Evolutionary conservation across 2,329 filamentous ascomycete species (phyloP).

Genomic region (Exophiala sp.): DNA sequence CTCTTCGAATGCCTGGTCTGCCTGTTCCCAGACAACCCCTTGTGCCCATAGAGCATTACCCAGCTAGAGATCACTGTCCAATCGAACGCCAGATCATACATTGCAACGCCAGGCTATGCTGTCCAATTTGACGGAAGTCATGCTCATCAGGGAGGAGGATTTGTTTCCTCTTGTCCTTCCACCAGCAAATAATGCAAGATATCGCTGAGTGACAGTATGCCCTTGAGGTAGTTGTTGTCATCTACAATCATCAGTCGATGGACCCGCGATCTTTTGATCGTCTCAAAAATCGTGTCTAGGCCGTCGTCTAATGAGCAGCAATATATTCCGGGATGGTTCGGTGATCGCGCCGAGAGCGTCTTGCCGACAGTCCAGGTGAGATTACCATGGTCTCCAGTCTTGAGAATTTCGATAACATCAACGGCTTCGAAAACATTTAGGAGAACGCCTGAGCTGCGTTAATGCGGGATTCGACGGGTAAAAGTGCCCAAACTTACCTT

Average conservation of each 20-base stretch:
- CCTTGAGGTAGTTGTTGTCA: slow-evolving; percentile 76
- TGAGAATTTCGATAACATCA: slow-evolving; percentile 93
- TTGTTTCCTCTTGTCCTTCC: slow-evolving; percentile 55
- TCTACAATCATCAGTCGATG: slow-evolving; percentile 91
- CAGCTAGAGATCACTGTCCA: neutral
- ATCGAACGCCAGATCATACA: neutral
- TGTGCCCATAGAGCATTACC: neutral
- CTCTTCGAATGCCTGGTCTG: too few relatives aligned
- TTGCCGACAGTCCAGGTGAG: slow-evolving; percentile 80
- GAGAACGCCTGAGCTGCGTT: slow-evolving; percentile 49
- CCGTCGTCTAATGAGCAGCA: slow-evolving; percentile 89
- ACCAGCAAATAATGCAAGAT: slow-evolving; percentile 92
- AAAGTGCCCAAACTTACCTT: slow-evolving; percentile 45
- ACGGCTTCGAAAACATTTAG: slow-evolving; percentile 97
- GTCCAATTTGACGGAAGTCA: slow-evolving; percentile 1
- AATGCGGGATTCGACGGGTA: neutral
- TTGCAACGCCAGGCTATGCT: slow-evolving; percentile 18
- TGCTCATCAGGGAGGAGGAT: slow-evolving; percentile 4
- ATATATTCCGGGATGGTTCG: slow-evolving; percentile 93
- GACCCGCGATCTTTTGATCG: slow-evolving; percentile 87
- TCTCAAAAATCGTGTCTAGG: slow-evolving; percentile 93
- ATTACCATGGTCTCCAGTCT: slow-evolving; percentile 87
- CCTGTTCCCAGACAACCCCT: too few relatives aligned
- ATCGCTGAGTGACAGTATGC: slow-evolving; percentile 88
- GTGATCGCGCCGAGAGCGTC: slow-evolving; percentile 41